Percentiles rank a stretch among this genome's conserved stretches.
Evolutionary conservation across 2,329 filamentous ascomycete genomes (phyloP).

Genomic region (Claviceps cyperi): DNA sequence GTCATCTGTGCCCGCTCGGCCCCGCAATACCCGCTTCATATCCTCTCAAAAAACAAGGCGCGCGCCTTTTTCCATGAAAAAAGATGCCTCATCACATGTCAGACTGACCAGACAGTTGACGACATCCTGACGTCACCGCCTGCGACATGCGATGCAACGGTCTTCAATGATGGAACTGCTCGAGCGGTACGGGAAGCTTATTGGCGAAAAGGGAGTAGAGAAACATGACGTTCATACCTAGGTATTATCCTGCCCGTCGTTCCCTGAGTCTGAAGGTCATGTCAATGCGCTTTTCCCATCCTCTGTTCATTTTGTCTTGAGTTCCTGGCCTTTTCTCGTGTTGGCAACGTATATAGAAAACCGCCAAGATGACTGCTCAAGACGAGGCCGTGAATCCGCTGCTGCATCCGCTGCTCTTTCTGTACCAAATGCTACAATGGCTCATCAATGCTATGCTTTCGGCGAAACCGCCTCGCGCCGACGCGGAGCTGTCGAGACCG

Average conservation of each 20-base stretch:
- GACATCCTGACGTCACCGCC: not conserved
- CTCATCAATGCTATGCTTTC: constrained; percentile 50
- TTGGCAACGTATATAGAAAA: not conserved
- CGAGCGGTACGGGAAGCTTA: too few relatives aligned
- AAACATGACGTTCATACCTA: too few relatives aligned
- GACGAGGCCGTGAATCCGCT: constrained; percentile 24
- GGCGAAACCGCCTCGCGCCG: constrained; percentile 50
- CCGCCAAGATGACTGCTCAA: constrained; percentile 18
- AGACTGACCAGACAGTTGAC: not conserved
- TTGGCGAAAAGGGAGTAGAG: too few relatives aligned
- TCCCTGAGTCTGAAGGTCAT: too few relatives aligned
- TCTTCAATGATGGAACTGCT: too few relatives aligned
- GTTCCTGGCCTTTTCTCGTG: too few relatives aligned
- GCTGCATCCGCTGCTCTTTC: constrained; percentile 41
- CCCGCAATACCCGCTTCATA: not conserved
- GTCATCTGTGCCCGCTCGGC: not conserved
- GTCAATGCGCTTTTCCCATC: too few relatives aligned
- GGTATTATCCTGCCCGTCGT: too few relatives aligned
- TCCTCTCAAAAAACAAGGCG: too few relatives aligned
- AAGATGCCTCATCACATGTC: not conserved
- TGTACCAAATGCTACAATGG: constrained; percentile 53
- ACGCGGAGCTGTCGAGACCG: constrained; percentile 42
- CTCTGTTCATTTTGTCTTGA: too few relatives aligned
- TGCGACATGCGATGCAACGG: too few relatives aligned
- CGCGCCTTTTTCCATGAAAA: too few relatives aligned